phyloP scores from a whole-genome alignment of 169 alveolate species.

The Cryptosporidium meleagridis region DNA sequence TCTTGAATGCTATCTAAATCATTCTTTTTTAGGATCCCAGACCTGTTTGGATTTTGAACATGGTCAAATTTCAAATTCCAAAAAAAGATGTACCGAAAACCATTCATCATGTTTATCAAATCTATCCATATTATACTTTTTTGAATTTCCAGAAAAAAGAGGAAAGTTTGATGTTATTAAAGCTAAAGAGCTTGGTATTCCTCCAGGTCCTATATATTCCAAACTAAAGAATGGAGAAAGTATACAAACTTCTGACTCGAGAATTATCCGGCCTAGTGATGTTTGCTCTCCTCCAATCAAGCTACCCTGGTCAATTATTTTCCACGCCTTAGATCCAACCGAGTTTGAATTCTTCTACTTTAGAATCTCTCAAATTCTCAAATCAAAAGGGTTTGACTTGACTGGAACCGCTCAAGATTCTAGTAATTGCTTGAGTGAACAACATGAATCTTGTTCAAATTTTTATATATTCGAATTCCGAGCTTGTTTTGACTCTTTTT shows the following conservation, averaged over 20 bases:
- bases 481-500: neutral
- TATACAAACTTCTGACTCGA: slow-evolving; percentile 81
- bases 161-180: slow-evolving; percentile 83
- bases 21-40: neutral
- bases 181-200: slow-evolving; percentile 84
- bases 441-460: neutral
- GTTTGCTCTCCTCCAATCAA: slow-evolving; percentile 86
- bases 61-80: neutral
- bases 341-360: neutral
- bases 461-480: slow-evolving; percentile 4
- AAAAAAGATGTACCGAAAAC: slow-evolving; percentile 7
- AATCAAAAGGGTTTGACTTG: neutral
- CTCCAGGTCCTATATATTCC: slow-evolving; percentile 88
- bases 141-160: slow-evolving; percentile 79
- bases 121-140: slow-evolving; percentile 70
- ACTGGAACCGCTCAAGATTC: neutral
- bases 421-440: neutral
- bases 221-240: slow-evolving; percentile 87
- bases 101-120: neutral
- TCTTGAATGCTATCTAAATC: slow-evolving; percentile 15
- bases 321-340: slow-evolving; percentile 50
- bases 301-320: slow-evolving; percentile 78
- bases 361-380: neutral
- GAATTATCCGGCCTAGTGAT: slow-evolving; percentile 82
- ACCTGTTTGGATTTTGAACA: neutral